Percentiles rank a stretch among this genome's conserved stretches.
phyloP scores from a whole-genome alignment of 768 basidiomycete species.

The Leucocoprinus birnbaumii region DNA sequence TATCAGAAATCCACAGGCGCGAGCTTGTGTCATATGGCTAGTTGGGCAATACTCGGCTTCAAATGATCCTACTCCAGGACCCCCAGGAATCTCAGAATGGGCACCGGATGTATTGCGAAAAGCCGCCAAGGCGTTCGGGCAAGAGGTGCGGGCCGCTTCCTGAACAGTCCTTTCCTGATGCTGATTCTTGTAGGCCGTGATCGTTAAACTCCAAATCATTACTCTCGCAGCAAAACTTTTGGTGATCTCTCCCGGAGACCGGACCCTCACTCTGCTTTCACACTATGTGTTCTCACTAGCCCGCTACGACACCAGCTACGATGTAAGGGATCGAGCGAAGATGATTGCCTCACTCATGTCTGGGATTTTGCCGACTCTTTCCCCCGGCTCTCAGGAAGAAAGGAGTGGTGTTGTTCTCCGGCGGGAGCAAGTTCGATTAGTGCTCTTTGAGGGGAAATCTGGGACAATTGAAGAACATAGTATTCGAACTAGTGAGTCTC shows the following conservation, averaged over 20 bases:
- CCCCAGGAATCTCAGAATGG: conserved; percentile 69
- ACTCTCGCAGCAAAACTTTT: conserved; percentile 87
- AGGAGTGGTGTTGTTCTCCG: conserved; percentile 75
- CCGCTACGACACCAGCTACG: conserved; percentile 84
- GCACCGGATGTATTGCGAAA: conserved; percentile 90
- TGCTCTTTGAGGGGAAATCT: conserved; percentile 77
- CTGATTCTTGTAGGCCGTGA: conserved; percentile 37
- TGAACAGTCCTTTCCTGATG: neutral
- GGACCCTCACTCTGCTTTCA: conserved; percentile 49
- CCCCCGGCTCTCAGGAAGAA: conserved; percentile 29
- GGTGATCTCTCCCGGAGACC: conserved; percentile 57
- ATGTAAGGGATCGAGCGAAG: conserved; percentile 87
- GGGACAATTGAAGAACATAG: conserved; percentile 34
- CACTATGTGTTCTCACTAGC: conserved; percentile 82
- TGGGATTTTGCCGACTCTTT: conserved; percentile 5
- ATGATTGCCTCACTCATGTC: conserved; percentile 70
- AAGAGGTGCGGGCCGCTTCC: conserved; percentile 52
- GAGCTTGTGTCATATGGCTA: conserved; percentile 90
- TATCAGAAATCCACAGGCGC: conserved; percentile 75
- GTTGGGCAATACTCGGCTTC: conserved; percentile 81
- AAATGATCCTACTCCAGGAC: conserved; percentile 27
- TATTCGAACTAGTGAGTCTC: conserved; percentile 25
- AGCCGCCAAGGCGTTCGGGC: conserved; percentile 63
- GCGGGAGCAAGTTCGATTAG: conserved; percentile 75
- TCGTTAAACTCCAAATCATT: conserved; percentile 81